Base-by-base conservation (phyloP, 306 rosid genomes). In the Lithocarpus polystachyus region DNA sequence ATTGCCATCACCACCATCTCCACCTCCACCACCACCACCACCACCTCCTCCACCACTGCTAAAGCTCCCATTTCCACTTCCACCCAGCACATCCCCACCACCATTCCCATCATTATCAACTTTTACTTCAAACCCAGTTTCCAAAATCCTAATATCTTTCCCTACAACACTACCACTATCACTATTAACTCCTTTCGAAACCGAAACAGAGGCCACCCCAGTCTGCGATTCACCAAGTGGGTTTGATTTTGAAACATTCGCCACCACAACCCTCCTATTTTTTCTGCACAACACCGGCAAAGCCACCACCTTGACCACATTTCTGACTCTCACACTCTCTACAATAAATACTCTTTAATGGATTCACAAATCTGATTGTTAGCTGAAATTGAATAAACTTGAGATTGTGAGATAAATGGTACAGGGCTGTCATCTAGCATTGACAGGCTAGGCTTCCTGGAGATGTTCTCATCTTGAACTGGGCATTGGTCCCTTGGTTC, bases 211-310 rank as follows among this genome's bases (percentile, higher is more conserved):
- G n/a, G 84, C 82, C 13, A 82, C 73, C 37, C 56, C 69, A 52
- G 91, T 76, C 77, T 84, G 84, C 0, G 90, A 78, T 35, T 84
- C 89, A 76, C 35, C 83, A 5, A 75, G 71, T 9, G 88, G 85
- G 82, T 87, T 87, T 6, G 85, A 87, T 81, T 87, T 87, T 6
- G 85, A 87, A 89, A 78, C 33, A 37, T 79, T 68, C 86, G 83
- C 78, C 5, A 80, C 76, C 73, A 81, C 19, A 81, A 79, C 70
- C 6, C 73, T 76, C 68, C 86, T 59, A 74, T 70, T 80, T 23
- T 51, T 87, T 29, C 56, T 80, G 79, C 61, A 29, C 48, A 87
- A 67, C 61, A 78, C 26, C 15, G 85, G 85, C 26, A 85, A 89
- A 74, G 80, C 71, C 56, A 80, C 72, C 76, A 84, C 89, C 76